phyloP scores from a whole-genome alignment of 768 basidiomycete genomes.

The Tricholoma sp. region DNA sequence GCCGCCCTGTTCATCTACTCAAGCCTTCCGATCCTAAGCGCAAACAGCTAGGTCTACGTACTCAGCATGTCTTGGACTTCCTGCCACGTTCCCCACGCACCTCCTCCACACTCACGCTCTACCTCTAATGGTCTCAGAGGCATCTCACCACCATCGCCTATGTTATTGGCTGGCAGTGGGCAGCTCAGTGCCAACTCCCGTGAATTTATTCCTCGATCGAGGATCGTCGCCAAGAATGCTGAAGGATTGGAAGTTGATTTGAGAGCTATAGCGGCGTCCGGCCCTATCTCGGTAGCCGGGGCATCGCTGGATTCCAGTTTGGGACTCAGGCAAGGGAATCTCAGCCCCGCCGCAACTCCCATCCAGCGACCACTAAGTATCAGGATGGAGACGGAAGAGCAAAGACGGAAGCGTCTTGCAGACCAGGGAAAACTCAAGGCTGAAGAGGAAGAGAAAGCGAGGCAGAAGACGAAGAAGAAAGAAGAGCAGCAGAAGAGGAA shows the following conservation, averaged over 20 bases:
- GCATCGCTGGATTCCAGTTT: conserved; percentile 26
- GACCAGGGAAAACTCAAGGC: conserved; percentile 36
- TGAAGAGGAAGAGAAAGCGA: conserved; percentile 40
- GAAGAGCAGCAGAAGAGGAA: conserved; percentile 30
- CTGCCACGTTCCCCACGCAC: conserved; percentile 40
- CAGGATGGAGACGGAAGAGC: conserved; percentile 59
- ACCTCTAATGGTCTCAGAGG: conserved; percentile 41
- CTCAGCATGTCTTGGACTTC: too few species aligned
- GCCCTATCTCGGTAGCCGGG: conserved; percentile 34
- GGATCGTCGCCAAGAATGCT: conserved; percentile 55
- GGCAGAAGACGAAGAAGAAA: conserved; percentile 33
- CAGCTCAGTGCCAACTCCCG: conserved; percentile 60
- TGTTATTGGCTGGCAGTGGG: conserved; percentile 39
- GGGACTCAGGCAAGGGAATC: conserved; percentile 32
- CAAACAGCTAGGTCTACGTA: too few species aligned
- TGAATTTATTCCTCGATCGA: conserved; percentile 59
- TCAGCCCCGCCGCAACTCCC: conserved; percentile 27
- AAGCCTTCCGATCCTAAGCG: too few species aligned
- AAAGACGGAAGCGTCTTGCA: conserved; percentile 38
- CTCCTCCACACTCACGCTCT: conserved; percentile 41
- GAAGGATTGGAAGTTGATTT: conserved; percentile 64
- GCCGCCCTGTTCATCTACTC: too few species aligned
- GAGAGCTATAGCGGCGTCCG: conserved; percentile 44
- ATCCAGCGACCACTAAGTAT: conserved; percentile 37
- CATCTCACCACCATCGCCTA: conserved; percentile 62